Evolutionary conservation across 2,329 filamentous ascomycete genomes (phyloP).

Genomic region (Talaromyces rugulosus): DNA sequence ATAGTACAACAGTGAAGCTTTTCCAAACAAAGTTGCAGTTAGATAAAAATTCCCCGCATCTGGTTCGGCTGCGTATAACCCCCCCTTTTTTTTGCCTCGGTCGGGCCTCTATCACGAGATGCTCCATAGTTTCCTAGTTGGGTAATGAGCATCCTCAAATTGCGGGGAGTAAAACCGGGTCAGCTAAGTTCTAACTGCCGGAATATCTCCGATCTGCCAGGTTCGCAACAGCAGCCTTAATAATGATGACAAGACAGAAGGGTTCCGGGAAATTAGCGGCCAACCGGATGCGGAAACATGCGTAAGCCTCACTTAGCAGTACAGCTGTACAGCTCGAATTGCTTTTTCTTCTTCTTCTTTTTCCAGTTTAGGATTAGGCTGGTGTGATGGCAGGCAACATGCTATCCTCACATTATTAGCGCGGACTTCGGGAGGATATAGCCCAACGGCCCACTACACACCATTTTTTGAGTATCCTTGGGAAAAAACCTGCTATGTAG

Average conservation of each 20-base stretch:
- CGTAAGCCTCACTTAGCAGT: neutral
- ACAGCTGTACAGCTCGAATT: neutral
- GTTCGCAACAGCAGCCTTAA: neutral
- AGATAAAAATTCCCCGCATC: neutral
- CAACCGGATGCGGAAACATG: neutral
- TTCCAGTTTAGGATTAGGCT: neutral
- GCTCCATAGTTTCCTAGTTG: neutral
- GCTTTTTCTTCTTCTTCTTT: neutral
- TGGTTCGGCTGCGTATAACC: neutral
- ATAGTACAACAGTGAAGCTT: neutral
- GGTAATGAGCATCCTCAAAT: neutral
- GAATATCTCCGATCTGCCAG: neutral
- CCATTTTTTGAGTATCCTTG: neutral
- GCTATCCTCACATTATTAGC: neutral
- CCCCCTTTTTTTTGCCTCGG: neutral
- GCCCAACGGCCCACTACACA: neutral
- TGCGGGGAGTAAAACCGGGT: neutral
- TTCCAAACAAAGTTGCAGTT: neutral
- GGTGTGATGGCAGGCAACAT: neutral
- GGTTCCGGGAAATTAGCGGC: neutral
- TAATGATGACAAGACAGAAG: neutral
- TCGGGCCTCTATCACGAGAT: neutral
- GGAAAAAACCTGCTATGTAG: neutral
- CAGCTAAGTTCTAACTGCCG: neutral
- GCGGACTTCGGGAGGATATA: neutral